Conservation (phyloP, 768 basidiomycete species). For the Collybia sp. region DNA sequence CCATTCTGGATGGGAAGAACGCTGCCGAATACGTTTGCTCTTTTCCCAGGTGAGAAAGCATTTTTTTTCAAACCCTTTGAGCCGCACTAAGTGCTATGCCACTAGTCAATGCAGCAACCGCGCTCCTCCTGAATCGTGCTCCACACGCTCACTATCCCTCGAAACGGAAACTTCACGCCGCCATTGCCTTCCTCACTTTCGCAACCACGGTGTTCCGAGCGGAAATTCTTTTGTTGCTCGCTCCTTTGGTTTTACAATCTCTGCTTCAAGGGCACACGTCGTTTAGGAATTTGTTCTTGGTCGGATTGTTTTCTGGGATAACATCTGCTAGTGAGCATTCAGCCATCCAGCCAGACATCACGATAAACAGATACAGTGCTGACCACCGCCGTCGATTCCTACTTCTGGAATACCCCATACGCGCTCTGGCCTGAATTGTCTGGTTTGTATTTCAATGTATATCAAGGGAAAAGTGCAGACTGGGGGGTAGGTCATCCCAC, state of each 20-base stretch:
- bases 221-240: slow-evolving; percentile 70
- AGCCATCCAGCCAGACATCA: background rate
- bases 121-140: slow-evolving; percentile 39
- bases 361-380: slow-evolving; percentile 33
- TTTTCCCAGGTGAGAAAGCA: slow-evolving; percentile 62
- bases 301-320: slow-evolving; percentile 45
- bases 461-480: slow-evolving; percentile 78
- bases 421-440: slow-evolving; percentile 83
- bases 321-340: slow-evolving; percentile 45
- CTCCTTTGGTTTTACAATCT: slow-evolving; percentile 52
- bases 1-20: slow-evolving; percentile 94
- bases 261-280: slow-evolving; percentile 37
- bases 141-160: slow-evolving; percentile 36
- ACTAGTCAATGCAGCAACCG: slow-evolving; percentile 56
- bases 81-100: background rate
- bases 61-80: background rate
- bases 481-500: slow-evolving; percentile 75
- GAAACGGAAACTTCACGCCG: slow-evolving; percentile 24
- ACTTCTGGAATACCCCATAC: slow-evolving; percentile 71
- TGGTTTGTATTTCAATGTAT: slow-evolving; percentile 79
- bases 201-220: slow-evolving; percentile 72
- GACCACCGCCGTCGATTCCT: slow-evolving; percentile 71
- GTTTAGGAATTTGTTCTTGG: slow-evolving; percentile 36
- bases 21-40: slow-evolving; percentile 90
- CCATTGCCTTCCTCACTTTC: slow-evolving; percentile 60